Evolutionary conservation across 2,329 filamentous ascomycete species (phyloP), one percentile per base, ranked within the genome.

Genomic region (Epichloe aotearoae): DNA sequence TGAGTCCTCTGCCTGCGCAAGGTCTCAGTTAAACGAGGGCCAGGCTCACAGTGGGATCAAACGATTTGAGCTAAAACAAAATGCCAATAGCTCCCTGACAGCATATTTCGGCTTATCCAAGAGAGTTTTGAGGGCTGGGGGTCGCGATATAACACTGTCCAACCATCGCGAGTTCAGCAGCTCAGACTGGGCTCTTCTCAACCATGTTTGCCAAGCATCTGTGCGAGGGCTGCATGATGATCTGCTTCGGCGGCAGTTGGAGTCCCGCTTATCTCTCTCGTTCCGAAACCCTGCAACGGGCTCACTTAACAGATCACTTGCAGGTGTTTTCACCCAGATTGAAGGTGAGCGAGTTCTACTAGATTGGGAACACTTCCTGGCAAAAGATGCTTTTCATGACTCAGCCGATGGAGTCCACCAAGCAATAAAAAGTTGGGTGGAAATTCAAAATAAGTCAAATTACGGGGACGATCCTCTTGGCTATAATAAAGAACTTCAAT

Each of bases 301-400:
- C 2, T 56, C 63, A 5, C 63, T 62, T 47, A 62, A 67, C 51
- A 72, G 75, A 39, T 76, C 77, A 3, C 69, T 83, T 1, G 63
- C 68, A n/a, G 76, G 77, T 0, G 69, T 79, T 2, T 72, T 68
- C 53, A 71, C 66, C 14, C 76, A 82, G 55, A 62, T 72, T 2
- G 79, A 83, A 57, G 79, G 79, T 7, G 79, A 83, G 57, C 65
- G 66, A 19, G 60, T 80, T 20, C 65, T 74, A 1, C 68, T 74
- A 59, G 58, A 67, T 3, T 66, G 61, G 65, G 57, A 63, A 37
- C 51, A 53, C 6, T 62, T 54, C 38, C 54, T 57, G 4, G 50
- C 57, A 20, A 56, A 52, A 41, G 58, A 58, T 15, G 51, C 46
- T 36, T 55, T 57, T 15, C 53, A 50, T 15, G 46, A 53, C 30